Evolutionary conservation across 441 rosid genomes (phyloP), one percentile per base, ranked within the genome.

Genomic region (Brassica balearica): DNA sequence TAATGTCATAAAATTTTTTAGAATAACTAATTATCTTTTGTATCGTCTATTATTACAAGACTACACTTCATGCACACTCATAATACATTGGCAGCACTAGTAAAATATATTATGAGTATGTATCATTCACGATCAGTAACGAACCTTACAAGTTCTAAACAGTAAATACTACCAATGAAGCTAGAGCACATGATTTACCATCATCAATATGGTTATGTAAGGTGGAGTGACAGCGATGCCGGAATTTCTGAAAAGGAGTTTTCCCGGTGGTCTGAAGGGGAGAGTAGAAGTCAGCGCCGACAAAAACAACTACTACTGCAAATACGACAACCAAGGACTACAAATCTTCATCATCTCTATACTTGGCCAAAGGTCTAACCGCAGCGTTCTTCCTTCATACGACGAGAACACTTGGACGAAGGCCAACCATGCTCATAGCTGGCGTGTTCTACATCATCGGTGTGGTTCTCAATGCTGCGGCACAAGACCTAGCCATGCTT

Each of bases 331-430:
- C 59, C 95, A 92, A 81, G 94, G 93, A n/a, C 79, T 94, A 61
- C 97, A 91, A 38, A 72, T 91, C 61, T 94, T 94, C 89, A 6
- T 94, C 97, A 0, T 94, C 98, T 1, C 88, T 94, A 12, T 92
- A 94, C 83, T 82, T 94, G 73, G 98, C 98, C n/a, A n/a, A n/a
- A 0, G 97, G 97, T 36, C 79, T 94, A 60, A 85, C 90, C 0
- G 84, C 98, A 5, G 91, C 98, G 29, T 94, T 94, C 85, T 91
- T 91, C 48, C 98, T 3, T 92, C 97, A 20, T 90, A 90, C 98
- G 25, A 94, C 97, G 0, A 84, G 98, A 71, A 87, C 20, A 46
- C 84, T 90, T 1, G 98, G 98, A 43, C 73, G 98, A 69, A 86
- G 86, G 69, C 87, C 76, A 3, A 90, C 97, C 77, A 94, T 94